These are phyloP conservation scores for Cornus kousa DNA, from an alignment of 148 eudicot species.

Conservation along the genomic window DNA sequence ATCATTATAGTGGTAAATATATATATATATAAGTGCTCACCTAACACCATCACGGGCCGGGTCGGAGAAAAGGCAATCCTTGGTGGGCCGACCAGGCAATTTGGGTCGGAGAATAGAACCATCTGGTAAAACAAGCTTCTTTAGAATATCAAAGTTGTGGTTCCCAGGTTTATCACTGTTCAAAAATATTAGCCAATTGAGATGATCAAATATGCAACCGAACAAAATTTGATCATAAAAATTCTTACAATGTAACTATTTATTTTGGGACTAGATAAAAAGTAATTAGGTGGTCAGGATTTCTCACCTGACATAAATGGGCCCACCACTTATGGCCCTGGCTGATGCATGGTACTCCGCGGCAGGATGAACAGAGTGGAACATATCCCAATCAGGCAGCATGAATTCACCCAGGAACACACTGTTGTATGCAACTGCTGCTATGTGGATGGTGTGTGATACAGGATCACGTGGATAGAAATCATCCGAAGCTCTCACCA, in stretches of 20 bases:
- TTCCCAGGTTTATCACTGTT: conserved; percentile 88
- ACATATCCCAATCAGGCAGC: conserved; percentile 98
- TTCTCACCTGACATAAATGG: conserved; percentile 71
- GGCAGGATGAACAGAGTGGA: conserved; percentile 79
- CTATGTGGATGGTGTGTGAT: conserved; percentile 91
- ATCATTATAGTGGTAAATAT: background rate
- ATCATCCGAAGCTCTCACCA: conserved; percentile 93
- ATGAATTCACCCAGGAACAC: conserved; percentile 88
- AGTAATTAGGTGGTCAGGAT: background rate
- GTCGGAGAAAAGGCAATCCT: conserved; percentile 79
- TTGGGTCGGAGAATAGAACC: conserved; percentile 77
- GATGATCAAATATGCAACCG: background rate
- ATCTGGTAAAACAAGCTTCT: conserved; percentile 84
- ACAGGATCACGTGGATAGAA: conserved; percentile 79
- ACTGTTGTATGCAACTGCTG: conserved; percentile 82
- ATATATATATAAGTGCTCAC: conserved; percentile 17
- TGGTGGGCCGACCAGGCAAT: conserved; percentile 80
- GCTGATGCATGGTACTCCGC: conserved; percentile 91
- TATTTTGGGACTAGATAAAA: too few relatives aligned
- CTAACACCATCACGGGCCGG: conserved; percentile 79
- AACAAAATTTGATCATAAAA: background rate
- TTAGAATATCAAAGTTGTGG: conserved; percentile 76
- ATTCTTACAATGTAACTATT: background rate
- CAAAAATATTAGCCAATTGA: background rate
- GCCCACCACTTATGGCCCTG: conserved; percentile 85